These are phyloP conservation scores for Blastobotrys arbuscula DNA, from an alignment of 1,139 yeast species.

Conservation along the genomic window DNA sequence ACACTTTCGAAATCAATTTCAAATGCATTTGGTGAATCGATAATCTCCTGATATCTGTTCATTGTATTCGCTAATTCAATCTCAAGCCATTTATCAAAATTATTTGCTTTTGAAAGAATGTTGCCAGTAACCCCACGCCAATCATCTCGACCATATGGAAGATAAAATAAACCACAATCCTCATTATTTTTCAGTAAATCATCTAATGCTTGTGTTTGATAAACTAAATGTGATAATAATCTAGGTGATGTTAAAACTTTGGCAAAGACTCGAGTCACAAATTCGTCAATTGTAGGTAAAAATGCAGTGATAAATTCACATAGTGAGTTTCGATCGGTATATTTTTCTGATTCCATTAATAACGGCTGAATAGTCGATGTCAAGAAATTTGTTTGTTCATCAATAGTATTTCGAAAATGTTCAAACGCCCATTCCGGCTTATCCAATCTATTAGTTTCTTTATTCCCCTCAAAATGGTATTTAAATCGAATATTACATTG, in stretches of 20 bases:
- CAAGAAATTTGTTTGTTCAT: conserved; percentile 40
- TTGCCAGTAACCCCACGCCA: conserved; percentile 63
- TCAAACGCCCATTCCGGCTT: conserved; percentile 78
- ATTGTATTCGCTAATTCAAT: conserved; percentile 46
- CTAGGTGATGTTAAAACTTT: conserved; percentile 41
- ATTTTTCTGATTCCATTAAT: conserved; percentile 27
- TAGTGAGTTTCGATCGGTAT: conserved; percentile 31
- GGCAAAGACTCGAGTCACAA: conserved; percentile 38
- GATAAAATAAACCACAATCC: conserved; percentile 46
- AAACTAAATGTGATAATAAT: conserved; percentile 54
- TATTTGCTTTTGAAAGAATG: conserved; percentile 39
- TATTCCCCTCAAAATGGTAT: conserved; percentile 62
- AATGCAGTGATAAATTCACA: conserved; percentile 53
- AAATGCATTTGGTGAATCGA: conserved; percentile 50
- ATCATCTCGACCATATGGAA: conserved; percentile 40
- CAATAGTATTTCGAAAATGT: conserved; percentile 48
- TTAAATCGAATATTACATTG: conserved; percentile 59
- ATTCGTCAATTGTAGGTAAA: conserved; percentile 47
- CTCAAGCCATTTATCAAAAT: conserved; percentile 58
- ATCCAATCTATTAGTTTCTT: conserved; percentile 62
- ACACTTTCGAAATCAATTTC: conserved; percentile 58
- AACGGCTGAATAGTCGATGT: conserved; percentile 36
- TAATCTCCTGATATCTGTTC: conserved; percentile 52
- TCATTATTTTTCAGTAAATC: conserved; percentile 39
- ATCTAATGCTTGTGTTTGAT: conserved; percentile 57